phyloP scores from a whole-genome alignment of 2,329 filamentous ascomycete species.

The Fusarium nematophilum region DNA sequence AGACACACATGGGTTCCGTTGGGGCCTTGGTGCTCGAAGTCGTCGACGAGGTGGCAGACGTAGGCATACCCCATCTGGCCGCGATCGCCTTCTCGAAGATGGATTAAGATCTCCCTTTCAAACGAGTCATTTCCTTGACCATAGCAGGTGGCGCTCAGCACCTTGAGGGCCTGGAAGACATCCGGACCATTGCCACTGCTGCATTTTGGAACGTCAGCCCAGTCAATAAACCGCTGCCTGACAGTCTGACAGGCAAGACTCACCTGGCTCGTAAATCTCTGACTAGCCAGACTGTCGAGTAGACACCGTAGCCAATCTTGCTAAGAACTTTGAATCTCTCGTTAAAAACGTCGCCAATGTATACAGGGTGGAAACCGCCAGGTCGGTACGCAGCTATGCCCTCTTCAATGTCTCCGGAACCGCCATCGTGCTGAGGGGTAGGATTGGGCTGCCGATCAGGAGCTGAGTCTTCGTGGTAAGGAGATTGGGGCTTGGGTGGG shows the following conservation, averaged over 20 bases:
- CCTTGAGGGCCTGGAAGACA: slow-evolving; percentile 42
- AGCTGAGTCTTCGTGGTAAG: too few species aligned
- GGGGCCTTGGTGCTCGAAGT: slow-evolving; percentile 45
- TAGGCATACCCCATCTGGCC: slow-evolving; percentile 1
- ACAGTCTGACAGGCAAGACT: too few species aligned
- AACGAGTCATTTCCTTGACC: slow-evolving; percentile 19
- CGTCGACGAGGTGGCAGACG: slow-evolving; percentile 31
- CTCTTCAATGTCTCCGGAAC: slow-evolving; percentile 9
- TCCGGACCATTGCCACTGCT: background rate
- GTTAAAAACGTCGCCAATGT: slow-evolving; percentile 25
- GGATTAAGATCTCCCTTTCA: slow-evolving; percentile 31
- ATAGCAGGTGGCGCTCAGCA: slow-evolving; percentile 38
- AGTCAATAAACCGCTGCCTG: too few species aligned
- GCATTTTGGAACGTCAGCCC: background rate
- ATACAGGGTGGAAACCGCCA: slow-evolving; percentile 31
- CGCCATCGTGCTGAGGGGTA: background rate
- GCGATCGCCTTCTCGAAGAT: slow-evolving; percentile 23
- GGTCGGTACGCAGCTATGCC: slow-evolving; percentile 10
- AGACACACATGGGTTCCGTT: slow-evolving; percentile 47
- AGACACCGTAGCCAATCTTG: slow-evolving; percentile 34
- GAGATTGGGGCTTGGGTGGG: too few species aligned
- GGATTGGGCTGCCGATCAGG: background rate
- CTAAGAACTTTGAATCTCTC: slow-evolving; percentile 22
- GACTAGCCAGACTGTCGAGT: slow-evolving; percentile 36
- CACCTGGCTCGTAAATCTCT: slow-evolving; percentile 11